phyloP scores from a whole-genome alignment of 148 eudicot species.

The Rhododendron kiyosumense region DNA sequence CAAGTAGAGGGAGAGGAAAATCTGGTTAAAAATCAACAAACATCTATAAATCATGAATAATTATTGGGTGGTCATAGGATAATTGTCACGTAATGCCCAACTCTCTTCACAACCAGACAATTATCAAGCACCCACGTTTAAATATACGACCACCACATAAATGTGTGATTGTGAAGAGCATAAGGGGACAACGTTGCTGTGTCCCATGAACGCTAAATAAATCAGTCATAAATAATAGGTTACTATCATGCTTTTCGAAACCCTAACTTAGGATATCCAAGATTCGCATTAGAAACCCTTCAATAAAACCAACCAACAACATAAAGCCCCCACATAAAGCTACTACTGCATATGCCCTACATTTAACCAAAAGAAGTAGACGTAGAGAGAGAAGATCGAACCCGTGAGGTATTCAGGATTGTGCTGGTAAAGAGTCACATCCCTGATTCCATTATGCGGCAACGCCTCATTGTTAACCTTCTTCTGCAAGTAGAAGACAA shows the following conservation, averaged over 20 bases:
- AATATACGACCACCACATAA: too few relatives aligned
- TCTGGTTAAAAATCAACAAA: not conserved
- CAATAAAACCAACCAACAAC: not conserved
- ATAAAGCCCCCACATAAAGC: too few relatives aligned
- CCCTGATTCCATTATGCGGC: slow-evolving; percentile 7
- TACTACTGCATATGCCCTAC: not conserved
- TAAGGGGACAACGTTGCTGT: too few relatives aligned
- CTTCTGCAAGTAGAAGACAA: slow-evolving; percentile 13
- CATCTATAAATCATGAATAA: not conserved
- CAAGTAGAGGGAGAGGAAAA: not conserved
- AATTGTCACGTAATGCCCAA: not conserved
- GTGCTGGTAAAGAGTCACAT: slow-evolving; percentile 12
- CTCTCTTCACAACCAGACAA: not conserved
- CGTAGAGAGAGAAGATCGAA: not conserved
- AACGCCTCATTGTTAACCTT: slow-evolving; percentile 9
- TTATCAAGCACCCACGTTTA: too few relatives aligned
- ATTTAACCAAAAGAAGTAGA: not conserved
- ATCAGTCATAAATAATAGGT: not conserved
- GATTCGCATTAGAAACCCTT: not conserved
- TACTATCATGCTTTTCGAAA: not conserved
- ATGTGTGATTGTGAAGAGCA: not conserved
- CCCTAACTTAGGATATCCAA: not conserved
- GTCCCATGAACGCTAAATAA: not conserved
- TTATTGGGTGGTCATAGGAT: not conserved
- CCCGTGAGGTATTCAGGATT: slow-evolving; percentile 17